These are phyloP conservation scores for Dothideomycetes sp. DNA, from an alignment of 2,329 filamentous ascomycete genomes.

Conservation along the genomic window DNA sequence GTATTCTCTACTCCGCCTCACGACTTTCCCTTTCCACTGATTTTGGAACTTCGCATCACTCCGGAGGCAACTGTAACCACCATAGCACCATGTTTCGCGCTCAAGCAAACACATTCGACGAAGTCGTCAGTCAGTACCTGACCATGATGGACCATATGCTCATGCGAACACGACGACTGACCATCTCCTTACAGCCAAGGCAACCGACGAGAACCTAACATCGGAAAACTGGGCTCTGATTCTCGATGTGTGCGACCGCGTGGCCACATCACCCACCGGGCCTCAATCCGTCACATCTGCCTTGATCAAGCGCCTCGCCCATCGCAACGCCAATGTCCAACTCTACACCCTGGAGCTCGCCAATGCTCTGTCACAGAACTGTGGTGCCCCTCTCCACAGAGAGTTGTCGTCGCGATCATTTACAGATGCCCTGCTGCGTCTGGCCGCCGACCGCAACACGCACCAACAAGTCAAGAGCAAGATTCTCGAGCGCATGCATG, in stretches of 20 bases:
- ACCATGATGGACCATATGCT: background rate
- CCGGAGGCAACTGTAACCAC: too few species aligned
- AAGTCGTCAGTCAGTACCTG: slow-evolving; percentile 52
- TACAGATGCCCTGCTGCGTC: slow-evolving; percentile 82
- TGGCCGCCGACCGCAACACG: slow-evolving; percentile 88
- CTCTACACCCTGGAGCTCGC: slow-evolving; percentile 90
- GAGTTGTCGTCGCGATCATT: slow-evolving; percentile 87
- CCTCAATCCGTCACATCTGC: slow-evolving; percentile 58
- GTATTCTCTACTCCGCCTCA: too few species aligned
- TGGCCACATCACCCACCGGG: slow-evolving; percentile 26
- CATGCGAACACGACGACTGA: background rate
- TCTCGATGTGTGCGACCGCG: slow-evolving; percentile 37
- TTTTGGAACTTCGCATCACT: too few species aligned
- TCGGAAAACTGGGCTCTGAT: slow-evolving; percentile 67
- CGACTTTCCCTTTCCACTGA: too few species aligned
- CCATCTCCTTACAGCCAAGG: slow-evolving; percentile 48
- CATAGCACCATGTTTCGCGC: slow-evolving; percentile 35
- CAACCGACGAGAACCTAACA: slow-evolving; percentile 97
- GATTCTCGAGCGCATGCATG: slow-evolving; percentile 91
- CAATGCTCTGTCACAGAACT: slow-evolving; percentile 88
- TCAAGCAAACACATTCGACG: slow-evolving; percentile 52
- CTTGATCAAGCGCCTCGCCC: slow-evolving; percentile 83
- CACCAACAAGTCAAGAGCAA: slow-evolving; percentile 95
- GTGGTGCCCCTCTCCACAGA: slow-evolving; percentile 74
- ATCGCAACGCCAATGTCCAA: slow-evolving; percentile 92